Evolutionary conservation across 208 protist species (phyloP), one percentile per base, ranked within the genome.

Genomic region (Acanthamoeba lenticulata): DNA sequence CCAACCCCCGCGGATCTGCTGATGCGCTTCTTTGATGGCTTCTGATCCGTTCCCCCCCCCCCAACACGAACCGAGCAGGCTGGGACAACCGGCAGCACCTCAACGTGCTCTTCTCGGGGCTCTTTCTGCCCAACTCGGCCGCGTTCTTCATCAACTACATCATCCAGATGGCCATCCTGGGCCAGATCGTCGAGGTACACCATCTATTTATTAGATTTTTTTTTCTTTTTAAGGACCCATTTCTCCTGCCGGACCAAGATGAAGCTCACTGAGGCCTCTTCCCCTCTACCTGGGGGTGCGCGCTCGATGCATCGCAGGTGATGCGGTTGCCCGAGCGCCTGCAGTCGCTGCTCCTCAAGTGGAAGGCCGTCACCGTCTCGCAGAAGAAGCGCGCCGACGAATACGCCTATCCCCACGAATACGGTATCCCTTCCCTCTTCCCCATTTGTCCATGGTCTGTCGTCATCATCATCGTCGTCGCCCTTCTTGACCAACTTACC

Each of bases 81-180:
- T 81, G 72, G 72, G 72, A 81, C 38, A 81, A 67, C 83, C 57
- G 83, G 36, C 21, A 90, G 47, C 83, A 90, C 21, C 55, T 90
- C 29, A 67, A 69, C 45, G 27, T 69, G 2, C 83, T 90, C 60
- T 93, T 93, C 21, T 49, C 49, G 4, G 62, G 88, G 29, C 55
- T 93, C 6, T 93, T 93, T 57, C 60, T 93, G 24, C 88, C 88
- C 27, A 93, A 47, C 65, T 93, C 88, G 9, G 88, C 42, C 45
- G 88, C 88, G 9, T 93, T 93, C 62, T 93, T 79, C 60, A 93
- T 93, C 62, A 93, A 93, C 42, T 93, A 69, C 60, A 93, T 93
- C 60, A 93, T 57, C 60, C 88, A 93, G 62, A 79, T 93, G 57
- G 88, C 88, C 38, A 81, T 93, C 36, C 19, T 93, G 0, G 88